Evolutionary conservation across 495 filamentous ascomycete genomes (phyloP).

Genomic region (Annulohypoxylon nitens): DNA sequence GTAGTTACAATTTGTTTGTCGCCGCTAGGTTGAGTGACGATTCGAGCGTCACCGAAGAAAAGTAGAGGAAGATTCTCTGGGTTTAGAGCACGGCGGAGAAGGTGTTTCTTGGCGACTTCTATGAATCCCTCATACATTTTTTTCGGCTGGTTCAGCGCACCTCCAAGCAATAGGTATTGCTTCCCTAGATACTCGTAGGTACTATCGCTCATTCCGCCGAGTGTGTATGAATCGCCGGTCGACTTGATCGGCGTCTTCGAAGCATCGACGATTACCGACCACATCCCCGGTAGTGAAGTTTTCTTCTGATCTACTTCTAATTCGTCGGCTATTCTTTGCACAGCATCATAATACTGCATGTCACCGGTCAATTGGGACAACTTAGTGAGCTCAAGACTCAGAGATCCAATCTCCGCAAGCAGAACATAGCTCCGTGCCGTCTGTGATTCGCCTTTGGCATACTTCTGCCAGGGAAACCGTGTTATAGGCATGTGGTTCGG

Average conservation of each 20-base stretch:
- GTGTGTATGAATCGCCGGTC: slow-evolving; percentile 63
- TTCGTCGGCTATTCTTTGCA: slow-evolving; percentile 82
- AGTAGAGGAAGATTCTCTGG: slow-evolving; percentile 74
- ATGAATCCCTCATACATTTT: slow-evolving; percentile 81
- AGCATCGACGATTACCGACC: slow-evolving; percentile 79
- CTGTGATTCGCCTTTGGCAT: slow-evolving; percentile 45
- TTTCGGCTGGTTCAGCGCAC: slow-evolving; percentile 77
- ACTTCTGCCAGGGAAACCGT: slow-evolving; percentile 74
- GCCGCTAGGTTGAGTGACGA: slow-evolving; percentile 41
- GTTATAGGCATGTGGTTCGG: slow-evolving; percentile 89
- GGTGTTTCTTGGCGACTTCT: slow-evolving; percentile 73
- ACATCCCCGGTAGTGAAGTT: slow-evolving; percentile 82
- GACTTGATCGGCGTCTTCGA: slow-evolving; percentile 66
- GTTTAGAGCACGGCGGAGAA: slow-evolving; percentile 74
- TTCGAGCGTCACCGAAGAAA: slow-evolving; percentile 66
- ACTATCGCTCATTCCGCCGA: slow-evolving; percentile 85
- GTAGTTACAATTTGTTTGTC: slow-evolving; percentile 43
- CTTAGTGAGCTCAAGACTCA: slow-evolving; percentile 86
- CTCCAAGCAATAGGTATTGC: slow-evolving; percentile 76
- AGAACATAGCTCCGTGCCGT: slow-evolving; percentile 61
- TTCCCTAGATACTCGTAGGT: slow-evolving; percentile 89
- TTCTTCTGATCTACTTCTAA: slow-evolving; percentile 74
- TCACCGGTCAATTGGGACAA: slow-evolving; percentile 85
- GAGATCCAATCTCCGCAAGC: slow-evolving; percentile 76
- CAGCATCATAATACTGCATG: slow-evolving; percentile 86